These are phyloP conservation scores for Pseudisothecium myosuroides DNA, from an alignment of 225 moss, liverwort and hornwort genomes.

Conservation along the genomic window DNA sequence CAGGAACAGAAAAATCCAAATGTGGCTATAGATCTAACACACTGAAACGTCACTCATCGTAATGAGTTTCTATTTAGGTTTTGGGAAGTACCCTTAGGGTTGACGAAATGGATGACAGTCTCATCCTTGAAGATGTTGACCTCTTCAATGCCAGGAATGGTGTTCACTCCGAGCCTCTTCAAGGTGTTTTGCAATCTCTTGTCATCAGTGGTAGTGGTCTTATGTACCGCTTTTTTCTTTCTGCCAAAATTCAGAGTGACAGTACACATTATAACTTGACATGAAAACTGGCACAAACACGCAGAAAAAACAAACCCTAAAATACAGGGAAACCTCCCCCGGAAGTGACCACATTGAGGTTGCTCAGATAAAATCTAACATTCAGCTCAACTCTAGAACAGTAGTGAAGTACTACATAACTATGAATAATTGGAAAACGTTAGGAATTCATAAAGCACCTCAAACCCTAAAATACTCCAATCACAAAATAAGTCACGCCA, in stretches of 20 bases:
- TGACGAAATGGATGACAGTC: conserved; percentile 43
- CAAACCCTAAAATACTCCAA: neutral
- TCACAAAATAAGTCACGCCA: neutral
- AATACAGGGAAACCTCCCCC: neutral
- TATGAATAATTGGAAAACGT: neutral
- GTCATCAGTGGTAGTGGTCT: conserved; percentile 48
- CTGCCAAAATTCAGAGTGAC: neutral
- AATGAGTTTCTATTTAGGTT: neutral
- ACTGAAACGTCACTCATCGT: neutral
- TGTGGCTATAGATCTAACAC: too few relatives aligned
- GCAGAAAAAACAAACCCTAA: neutral
- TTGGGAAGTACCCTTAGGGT: conserved; percentile 35
- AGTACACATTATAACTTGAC: neutral
- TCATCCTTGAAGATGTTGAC: conserved; percentile 63
- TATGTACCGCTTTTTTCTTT: conserved; percentile 61
- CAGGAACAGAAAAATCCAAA: neutral
- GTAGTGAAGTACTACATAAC: too few relatives aligned
- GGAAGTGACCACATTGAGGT: neutral
- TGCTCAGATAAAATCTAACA: neutral
- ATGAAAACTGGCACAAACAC: neutral
- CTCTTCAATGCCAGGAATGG: conserved; percentile 56
- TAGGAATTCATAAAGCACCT: neutral
- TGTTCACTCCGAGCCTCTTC: conserved; percentile 52
- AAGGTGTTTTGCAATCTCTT: conserved; percentile 49
- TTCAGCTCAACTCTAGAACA: neutral